A percentile compares a stretch with the other conserved stretches of the same genome.
These are phyloP conservation scores for Thymus mandschuricus DNA, from an alignment of 257 asterid genomes.

Conservation along the genomic window DNA sequence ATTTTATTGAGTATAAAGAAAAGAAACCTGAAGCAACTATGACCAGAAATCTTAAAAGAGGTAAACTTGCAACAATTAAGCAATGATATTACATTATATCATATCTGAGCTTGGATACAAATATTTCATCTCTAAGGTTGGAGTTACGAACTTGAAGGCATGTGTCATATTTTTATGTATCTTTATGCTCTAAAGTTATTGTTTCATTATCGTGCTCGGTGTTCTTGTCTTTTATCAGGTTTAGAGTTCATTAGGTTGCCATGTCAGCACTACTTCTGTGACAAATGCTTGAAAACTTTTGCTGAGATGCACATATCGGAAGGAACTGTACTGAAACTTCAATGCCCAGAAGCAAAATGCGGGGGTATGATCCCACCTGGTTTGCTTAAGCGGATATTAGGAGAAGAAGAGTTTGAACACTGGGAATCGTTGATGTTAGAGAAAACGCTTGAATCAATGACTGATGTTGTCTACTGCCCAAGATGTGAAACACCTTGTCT, in stretches of 20 bases:
- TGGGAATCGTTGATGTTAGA: constrained; percentile 81
- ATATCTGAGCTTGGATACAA: not conserved
- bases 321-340: constrained; percentile 74
- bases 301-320: constrained; percentile 73
- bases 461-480: constrained; percentile 88
- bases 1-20: constrained; percentile 10
- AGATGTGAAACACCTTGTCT: constrained; percentile 92
- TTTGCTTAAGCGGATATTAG: constrained; percentile 66
- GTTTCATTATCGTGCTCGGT: not conserved
- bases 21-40: not conserved
- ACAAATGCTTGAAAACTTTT: constrained; percentile 73
- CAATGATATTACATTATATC: not conserved
- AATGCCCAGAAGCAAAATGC: constrained; percentile 83
- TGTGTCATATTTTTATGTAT: not conserved
- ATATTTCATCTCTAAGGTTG: not conserved
- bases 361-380: constrained; percentile 91
- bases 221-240: constrained; percentile 49
- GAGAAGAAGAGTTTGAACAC: constrained; percentile 68
- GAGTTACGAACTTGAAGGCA: not conserved
- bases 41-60: constrained; percentile 5
- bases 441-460: constrained; percentile 83
- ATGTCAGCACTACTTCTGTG: constrained; percentile 83
- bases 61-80: not conserved
- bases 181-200: constrained; percentile 12
- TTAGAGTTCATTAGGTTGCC: constrained; percentile 76